A percentile compares a stretch with the other conserved stretches of the same genome.
Evolutionary conservation across 2,329 filamentous ascomycete species (phyloP).

Genomic region (Alternaria gaisen): DNA sequence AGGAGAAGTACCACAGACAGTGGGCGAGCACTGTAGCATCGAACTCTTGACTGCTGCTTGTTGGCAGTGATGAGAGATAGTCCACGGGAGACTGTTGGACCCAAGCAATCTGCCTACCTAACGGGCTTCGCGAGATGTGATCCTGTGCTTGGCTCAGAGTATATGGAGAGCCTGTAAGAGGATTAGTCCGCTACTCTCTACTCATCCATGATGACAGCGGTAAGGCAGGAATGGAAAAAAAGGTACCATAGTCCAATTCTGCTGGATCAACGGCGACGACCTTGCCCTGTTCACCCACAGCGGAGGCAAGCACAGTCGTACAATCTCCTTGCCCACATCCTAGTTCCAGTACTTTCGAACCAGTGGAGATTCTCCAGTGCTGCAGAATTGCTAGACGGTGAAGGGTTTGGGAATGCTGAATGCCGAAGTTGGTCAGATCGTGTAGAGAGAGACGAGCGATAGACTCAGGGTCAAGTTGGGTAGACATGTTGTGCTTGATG

Average conservation of each 20-base stretch:
- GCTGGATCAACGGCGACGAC: conserved; percentile 64
- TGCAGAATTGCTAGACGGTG: conserved; percentile 36
- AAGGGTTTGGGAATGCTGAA: conserved; percentile 32
- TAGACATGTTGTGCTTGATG: conserved; percentile 12
- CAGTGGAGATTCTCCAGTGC: conserved; percentile 34
- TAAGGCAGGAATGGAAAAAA: neutral
- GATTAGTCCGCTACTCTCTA: conserved; percentile 14
- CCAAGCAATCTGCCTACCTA: conserved; percentile 58
- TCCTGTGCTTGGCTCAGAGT: conserved; percentile 61
- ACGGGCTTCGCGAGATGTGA: conserved; percentile 52
- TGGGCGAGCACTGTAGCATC: conserved; percentile 61
- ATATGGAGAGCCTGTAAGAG: conserved; percentile 45
- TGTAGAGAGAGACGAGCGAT: neutral
- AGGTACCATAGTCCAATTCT: conserved; percentile 53
- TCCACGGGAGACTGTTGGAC: conserved; percentile 50
- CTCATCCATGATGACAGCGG: neutral
- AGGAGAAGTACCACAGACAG: conserved; percentile 64
- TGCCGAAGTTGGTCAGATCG: conserved; percentile 23
- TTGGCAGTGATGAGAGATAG: conserved; percentile 25
- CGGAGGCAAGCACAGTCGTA: conserved; percentile 63
- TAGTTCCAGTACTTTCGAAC: conserved; percentile 62
- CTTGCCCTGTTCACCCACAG: conserved; percentile 55
- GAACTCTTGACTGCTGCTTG: conserved; percentile 39
- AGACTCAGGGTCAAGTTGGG: neutral
- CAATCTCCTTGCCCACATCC: conserved; percentile 69